Conservation (phyloP, 1,284 basidiomycete genomes). For the Hortiboletus rubellus region DNA sequence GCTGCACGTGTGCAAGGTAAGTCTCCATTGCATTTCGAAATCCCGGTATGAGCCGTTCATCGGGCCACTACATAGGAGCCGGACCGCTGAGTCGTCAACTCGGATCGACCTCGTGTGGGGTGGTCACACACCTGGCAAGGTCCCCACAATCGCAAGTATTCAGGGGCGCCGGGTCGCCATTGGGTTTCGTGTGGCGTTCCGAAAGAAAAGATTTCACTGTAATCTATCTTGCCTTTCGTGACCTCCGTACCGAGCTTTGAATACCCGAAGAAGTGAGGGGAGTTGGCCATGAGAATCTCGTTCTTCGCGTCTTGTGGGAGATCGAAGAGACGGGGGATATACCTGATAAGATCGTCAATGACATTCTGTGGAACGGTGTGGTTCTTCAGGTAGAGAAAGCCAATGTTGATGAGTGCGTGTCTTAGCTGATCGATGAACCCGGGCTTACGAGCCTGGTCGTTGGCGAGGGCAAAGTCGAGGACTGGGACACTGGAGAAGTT, state of each 20-base stretch:
- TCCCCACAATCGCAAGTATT: slow-evolving; percentile 42
- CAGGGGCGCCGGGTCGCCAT: slow-evolving; percentile 40
- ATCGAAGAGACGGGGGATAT: slow-evolving; percentile 39
- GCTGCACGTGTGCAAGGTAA: slow-evolving; percentile 28
- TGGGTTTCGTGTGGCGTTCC: slow-evolving; percentile 37
- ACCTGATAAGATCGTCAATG: slow-evolving; percentile 32
- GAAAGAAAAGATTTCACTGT: slow-evolving; percentile 44
- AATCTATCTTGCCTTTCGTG: slow-evolving; percentile 39
- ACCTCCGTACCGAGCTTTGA: slow-evolving; percentile 39
- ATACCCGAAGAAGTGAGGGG: slow-evolving; percentile 43
- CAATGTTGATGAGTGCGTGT: slow-evolving; percentile 53
- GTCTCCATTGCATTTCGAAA: slow-evolving; percentile 34
- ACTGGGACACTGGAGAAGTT: slow-evolving; percentile 35
- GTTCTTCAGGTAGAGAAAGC: slow-evolving; percentile 53
- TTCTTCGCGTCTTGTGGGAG: slow-evolving; percentile 40
- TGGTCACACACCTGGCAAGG: slow-evolving; percentile 37
- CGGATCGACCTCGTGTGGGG: background rate
- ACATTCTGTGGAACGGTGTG: slow-evolving; percentile 40
- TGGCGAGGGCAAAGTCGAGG: slow-evolving; percentile 33
- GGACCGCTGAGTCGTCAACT: background rate
- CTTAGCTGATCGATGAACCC: slow-evolving; percentile 50
- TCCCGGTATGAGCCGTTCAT: slow-evolving; percentile 39
- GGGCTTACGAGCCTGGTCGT: slow-evolving; percentile 27
- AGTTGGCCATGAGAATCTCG: slow-evolving; percentile 40
- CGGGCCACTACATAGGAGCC: slow-evolving; percentile 37